A percentile compares a stretch with the other conserved stretches of the same genome.
These are phyloP conservation scores for Chloranthus sessilifolius DNA, from an alignment of 164 flowering plant species.

Conservation along the genomic window DNA sequence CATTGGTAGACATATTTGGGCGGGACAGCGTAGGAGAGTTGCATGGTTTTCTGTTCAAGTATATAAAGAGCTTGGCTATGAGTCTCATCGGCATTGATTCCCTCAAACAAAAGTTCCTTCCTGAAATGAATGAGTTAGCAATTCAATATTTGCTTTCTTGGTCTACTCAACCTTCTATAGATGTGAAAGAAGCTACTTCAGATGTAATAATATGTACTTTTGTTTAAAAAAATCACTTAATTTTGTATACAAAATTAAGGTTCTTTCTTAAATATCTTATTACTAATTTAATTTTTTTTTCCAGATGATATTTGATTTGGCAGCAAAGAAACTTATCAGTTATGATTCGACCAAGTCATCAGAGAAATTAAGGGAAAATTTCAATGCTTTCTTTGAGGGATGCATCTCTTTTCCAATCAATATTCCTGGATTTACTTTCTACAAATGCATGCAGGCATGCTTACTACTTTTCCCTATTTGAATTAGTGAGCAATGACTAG, in stretches of 20 bases:
- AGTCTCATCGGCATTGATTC: slow-evolving; percentile 25
- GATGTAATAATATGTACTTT: no score
- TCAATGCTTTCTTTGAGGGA: no score
- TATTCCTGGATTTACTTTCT: no score
- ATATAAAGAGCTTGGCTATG: slow-evolving; percentile 25
- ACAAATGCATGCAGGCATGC: background rate
- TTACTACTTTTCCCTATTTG: no score
- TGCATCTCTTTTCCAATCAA: no score
- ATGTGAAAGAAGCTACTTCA: slow-evolving; percentile 26
- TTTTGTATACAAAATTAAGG: no score
- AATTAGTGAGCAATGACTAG: no score
- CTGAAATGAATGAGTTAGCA: slow-evolving; percentile 17
- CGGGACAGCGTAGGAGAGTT: slow-evolving; percentile 15
- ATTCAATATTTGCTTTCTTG: slow-evolving; percentile 8
- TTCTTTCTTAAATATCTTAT: no score
- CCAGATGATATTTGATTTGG: background rate
- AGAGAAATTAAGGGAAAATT: no score
- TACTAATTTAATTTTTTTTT: background rate
- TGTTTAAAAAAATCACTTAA: no score
- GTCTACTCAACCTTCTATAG: slow-evolving; percentile 16
- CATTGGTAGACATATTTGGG: slow-evolving; percentile 19
- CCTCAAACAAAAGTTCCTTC: slow-evolving; percentile 22
- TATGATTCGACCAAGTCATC: no score
- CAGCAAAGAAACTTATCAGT: no score
- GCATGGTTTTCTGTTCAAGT: slow-evolving; percentile 26